These are phyloP conservation scores for Simmondsia chinensis DNA, from an alignment of 148 eudicot species.

Conservation along the genomic window DNA sequence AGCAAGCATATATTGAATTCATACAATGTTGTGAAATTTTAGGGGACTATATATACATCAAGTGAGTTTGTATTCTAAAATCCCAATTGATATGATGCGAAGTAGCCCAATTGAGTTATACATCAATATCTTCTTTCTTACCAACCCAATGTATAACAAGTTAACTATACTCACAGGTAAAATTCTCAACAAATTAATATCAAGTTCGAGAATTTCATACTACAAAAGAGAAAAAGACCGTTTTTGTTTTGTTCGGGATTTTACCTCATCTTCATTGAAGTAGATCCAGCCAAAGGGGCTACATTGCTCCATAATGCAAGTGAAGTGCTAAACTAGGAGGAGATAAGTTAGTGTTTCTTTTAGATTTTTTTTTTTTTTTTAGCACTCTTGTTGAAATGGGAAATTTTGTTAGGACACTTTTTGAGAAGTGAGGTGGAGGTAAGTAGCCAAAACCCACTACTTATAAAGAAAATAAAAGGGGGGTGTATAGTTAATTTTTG, in stretches of 20 bases:
- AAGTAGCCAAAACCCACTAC: too few relatives aligned
- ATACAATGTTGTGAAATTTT: too few relatives aligned
- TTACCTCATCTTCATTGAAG: slow-evolving; percentile 38
- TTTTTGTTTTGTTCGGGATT: too few relatives aligned
- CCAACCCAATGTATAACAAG: too few relatives aligned
- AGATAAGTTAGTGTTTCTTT: neutral
- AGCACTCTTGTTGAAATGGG: neutral
- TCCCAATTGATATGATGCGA: too few relatives aligned
- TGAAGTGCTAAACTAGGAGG: neutral
- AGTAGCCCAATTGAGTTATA: too few relatives aligned
- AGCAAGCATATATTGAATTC: too few relatives aligned
- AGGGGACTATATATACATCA: too few relatives aligned
- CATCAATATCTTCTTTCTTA: too few relatives aligned
- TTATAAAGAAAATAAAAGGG: slow-evolving; percentile 8
- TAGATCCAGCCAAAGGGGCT: slow-evolving; percentile 34
- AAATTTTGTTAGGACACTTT: neutral
- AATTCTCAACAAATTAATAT: neutral
- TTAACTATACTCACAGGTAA: too few relatives aligned
- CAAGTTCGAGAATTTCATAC: too few relatives aligned
- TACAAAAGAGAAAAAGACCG: neutral
- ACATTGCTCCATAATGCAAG: slow-evolving; percentile 40
- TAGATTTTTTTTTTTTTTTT: neutral
- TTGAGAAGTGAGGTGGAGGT: neutral
- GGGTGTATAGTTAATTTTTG: slow-evolving; percentile 14
- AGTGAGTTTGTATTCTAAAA: too few relatives aligned